A percentile compares a stretch with the other conserved stretches of the same genome.
These are phyloP conservation scores for Cordyceps farinosa DNA, from an alignment of 2,329 filamentous ascomycete species.

Conservation along the genomic window DNA sequence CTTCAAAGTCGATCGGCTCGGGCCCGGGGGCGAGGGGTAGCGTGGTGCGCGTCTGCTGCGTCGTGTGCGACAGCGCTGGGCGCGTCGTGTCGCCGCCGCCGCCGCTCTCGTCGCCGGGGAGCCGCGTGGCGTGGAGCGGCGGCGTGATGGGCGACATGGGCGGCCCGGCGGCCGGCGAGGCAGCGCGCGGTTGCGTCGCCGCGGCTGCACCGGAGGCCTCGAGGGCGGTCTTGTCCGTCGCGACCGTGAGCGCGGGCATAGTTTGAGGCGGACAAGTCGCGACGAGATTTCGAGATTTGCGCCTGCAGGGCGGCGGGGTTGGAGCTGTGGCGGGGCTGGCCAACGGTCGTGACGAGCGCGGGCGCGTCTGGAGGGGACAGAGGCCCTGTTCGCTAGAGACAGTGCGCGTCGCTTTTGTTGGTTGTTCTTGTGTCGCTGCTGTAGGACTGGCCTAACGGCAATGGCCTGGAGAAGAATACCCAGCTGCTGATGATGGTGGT, in stretches of 20 bases:
- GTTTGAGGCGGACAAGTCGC: neutral
- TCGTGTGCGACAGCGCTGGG: conserved; percentile 39
- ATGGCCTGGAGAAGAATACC: neutral
- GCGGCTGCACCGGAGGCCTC: neutral
- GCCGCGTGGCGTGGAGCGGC: conserved; percentile 38
- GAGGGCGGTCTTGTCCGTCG: neutral
- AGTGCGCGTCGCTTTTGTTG: neutral
- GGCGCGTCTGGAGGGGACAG: neutral
- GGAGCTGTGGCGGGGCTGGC: neutral
- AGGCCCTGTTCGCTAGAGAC: neutral
- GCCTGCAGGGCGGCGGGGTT: neutral
- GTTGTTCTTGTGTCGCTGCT: neutral
- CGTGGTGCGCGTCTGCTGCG: conserved; percentile 38
- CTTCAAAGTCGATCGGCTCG: conserved; percentile 50
- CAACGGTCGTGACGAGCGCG: neutral
- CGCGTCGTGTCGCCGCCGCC: neutral
- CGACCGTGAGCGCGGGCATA: conserved; percentile 14
- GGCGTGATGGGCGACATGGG: conserved; percentile 56
- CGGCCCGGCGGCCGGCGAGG: conserved; percentile 44
- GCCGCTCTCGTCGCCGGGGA: conserved; percentile 21
- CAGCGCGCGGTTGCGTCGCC: conserved; percentile 31
- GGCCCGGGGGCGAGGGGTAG: conserved; percentile 46
- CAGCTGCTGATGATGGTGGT: neutral
- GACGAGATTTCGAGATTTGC: neutral
- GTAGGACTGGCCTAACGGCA: neutral